These are phyloP conservation scores for Fonsecaea multimorphosa DNA, from an alignment of 2,329 filamentous ascomycete species.

Conservation along the genomic window DNA sequence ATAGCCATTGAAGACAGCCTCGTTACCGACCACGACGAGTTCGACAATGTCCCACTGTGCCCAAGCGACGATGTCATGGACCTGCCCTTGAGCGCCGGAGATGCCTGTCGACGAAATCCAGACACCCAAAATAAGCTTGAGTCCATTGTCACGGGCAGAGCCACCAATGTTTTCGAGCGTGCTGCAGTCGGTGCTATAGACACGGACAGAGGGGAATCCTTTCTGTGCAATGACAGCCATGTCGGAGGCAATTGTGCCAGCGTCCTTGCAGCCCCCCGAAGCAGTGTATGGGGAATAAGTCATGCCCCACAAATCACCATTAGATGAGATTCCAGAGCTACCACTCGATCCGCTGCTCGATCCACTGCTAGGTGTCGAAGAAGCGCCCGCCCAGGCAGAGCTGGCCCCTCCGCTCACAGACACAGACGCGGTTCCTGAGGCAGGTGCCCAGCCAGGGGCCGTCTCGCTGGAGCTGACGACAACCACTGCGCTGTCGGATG, in stretches of 20 bases:
- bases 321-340: slow-evolving; percentile 40
- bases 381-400: slow-evolving; percentile 28
- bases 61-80: slow-evolving; percentile 74
- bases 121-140: slow-evolving; percentile 86
- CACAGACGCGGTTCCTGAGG: slow-evolving; percentile 12
- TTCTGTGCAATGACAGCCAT: slow-evolving; percentile 66
- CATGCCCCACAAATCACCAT: slow-evolving; percentile 68
- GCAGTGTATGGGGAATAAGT: slow-evolving; percentile 78
- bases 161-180: slow-evolving; percentile 76
- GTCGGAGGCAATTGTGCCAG: slow-evolving; percentile 64
- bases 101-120: slow-evolving; percentile 73
- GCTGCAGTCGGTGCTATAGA: slow-evolving; percentile 92
- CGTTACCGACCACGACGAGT: slow-evolving; percentile 87
- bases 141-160: slow-evolving; percentile 68
- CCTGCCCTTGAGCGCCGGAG: slow-evolving; percentile 72
- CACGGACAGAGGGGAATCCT: slow-evolving; percentile 74
- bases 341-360: slow-evolving; percentile 14
- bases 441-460: slow-evolving; percentile 17
- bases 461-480: slow-evolving; percentile 32
- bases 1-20: slow-evolving; percentile 79
- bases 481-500: too few species aligned
- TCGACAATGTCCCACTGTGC: slow-evolving; percentile 75
- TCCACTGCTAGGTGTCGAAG: slow-evolving; percentile 30
- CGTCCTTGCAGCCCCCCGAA: slow-evolving; percentile 66
- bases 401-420: slow-evolving; percentile 19